These are phyloP conservation scores for Hypoxylon sp. DNA, from an alignment of 2,329 filamentous ascomycete genomes.

Conservation along the genomic window DNA sequence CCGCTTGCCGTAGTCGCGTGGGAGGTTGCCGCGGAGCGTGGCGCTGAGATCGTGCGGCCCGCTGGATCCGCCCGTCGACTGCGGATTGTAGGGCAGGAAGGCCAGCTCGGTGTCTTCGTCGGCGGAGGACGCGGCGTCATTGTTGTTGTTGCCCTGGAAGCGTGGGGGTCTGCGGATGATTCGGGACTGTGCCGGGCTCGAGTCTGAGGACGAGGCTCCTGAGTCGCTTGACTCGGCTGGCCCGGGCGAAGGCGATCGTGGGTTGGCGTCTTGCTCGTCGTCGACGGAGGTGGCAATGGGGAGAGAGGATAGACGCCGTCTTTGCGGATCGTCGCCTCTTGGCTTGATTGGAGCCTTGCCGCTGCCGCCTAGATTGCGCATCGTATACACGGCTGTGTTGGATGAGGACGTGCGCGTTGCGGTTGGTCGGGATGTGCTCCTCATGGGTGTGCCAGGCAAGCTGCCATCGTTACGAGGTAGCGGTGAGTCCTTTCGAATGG, in stretches of 20 bases:
- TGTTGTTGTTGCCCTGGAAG: conserved; percentile 57
- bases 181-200: conserved; percentile 69
- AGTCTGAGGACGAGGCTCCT: conserved; percentile 56
- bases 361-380: conserved; percentile 56
- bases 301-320: conserved; percentile 63
- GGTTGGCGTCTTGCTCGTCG: conserved; percentile 57
- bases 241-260: conserved; percentile 57
- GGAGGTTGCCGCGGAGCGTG: conserved; percentile 65
- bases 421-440: conserved; percentile 61
- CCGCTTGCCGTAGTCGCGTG: conserved; percentile 55
- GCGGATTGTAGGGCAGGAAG: conserved; percentile 65
- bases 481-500: conserved; percentile 71
- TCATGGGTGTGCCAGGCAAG: conserved; percentile 60
- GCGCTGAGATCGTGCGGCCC: conserved; percentile 64
- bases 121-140: conserved; percentile 57
- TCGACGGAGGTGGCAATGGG: conserved; percentile 56
- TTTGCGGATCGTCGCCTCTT: conserved; percentile 51
- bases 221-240: conserved; percentile 58
- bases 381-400: conserved; percentile 58
- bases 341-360: conserved; percentile 52
- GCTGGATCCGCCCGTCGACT: conserved; percentile 42
- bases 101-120: conserved; percentile 70
- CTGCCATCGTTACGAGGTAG: conserved; percentile 64
- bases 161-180: conserved; percentile 73
- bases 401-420: conserved; percentile 65